Evolutionary conservation across 352 stramenopile species (phyloP), one percentile per base, ranked within the genome.

Genomic region (Phytophthora macrochlamydospora): DNA sequence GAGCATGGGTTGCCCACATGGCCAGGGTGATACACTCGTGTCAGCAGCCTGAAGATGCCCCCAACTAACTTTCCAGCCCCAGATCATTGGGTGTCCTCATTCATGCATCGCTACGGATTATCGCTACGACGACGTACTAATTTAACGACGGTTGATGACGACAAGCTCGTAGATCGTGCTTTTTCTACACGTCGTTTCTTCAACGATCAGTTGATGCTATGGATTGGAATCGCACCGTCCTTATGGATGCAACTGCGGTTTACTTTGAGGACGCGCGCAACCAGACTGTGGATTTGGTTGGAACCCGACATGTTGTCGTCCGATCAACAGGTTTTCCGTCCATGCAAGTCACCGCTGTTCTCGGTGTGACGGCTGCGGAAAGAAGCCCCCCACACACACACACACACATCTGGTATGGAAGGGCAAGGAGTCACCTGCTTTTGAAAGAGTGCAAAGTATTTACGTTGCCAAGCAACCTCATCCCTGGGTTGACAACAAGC

Each of bases 191-290:
- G 37, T 2, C 7, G 8, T 69, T 65, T 33, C 56, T 69, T 31
- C 3, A 13, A 29, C 52, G 9, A 12, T 44, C 53, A 1, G 28
- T 50, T 8, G n/a, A 42, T 43, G 38, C 14, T 12, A 49, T 78
- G 28, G 52, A 68, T 35, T 52, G 56, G 4, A 24, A 54, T 13
- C 38, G 49, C 42, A 74, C 62, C 2, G 40, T 74, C 7, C 43
- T 73, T 37, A 71, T 76, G 63, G 52, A 70, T 51, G 63, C 69
- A 46, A 73, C 59, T 13, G 68, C 67, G 0, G 71, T 79, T 0
- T 74, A 70, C 18, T 76, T 79, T 48, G 58, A 77, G 57, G 58
- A 68, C 24, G 56, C 51, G 0, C 53, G 54, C 2, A 28, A 55
- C 9, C 45, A 67, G 33, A 75, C 54, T 18, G 31, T 71, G 4